A percentile compares a stretch with the other conserved stretches of the same genome.
Conservation (phyloP, 192 early-diverging fungal genomes). For the Cladochytrium replicatum region DNA sequence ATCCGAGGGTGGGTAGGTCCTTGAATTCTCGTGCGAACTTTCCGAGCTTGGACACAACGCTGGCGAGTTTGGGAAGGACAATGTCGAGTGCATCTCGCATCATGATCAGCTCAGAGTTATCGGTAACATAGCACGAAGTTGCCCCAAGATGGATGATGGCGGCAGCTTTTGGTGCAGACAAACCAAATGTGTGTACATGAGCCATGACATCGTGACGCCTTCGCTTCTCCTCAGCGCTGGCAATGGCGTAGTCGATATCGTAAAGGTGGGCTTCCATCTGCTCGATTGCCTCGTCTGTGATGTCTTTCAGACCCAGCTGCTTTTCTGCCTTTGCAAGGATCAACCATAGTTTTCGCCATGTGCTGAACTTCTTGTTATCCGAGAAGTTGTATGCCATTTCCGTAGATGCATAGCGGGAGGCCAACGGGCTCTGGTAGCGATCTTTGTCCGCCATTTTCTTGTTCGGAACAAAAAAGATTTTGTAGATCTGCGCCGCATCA, state of each 20-base stretch:
- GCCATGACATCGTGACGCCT: constrained; percentile 98
- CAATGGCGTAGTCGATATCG: constrained; percentile 85
- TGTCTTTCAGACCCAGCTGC: constrained; percentile 80
- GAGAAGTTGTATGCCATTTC: constrained; percentile 97
- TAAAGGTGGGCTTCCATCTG: constrained; percentile 81
- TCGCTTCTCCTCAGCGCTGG: constrained; percentile 83
- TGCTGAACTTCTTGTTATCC: constrained; percentile 90
- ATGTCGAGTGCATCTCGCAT: constrained; percentile 91
- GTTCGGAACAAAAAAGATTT: constrained; percentile 6
- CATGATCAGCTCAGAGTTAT: constrained; percentile 97
- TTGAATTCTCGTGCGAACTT: constrained; percentile 72
- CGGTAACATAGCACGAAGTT: constrained; percentile 98
- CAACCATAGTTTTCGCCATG: constrained; percentile 94
- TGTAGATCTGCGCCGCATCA: too few species aligned
- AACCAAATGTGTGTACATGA: constrained; percentile 93
- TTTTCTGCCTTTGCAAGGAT: constrained; percentile 87
- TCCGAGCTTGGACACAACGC: constrained; percentile 67
- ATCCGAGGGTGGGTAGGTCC: constrained; percentile 87
- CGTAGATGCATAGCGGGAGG: constrained; percentile 89
- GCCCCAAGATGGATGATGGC: constrained; percentile 96
- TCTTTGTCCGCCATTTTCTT: constrained; percentile 48
- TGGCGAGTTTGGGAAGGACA: constrained; percentile 77
- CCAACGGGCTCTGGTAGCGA: constrained; percentile 91
- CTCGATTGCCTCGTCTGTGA: constrained; percentile 73
- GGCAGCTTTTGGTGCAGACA: constrained; percentile 75